phyloP scores from a whole-genome alignment of 495 filamentous ascomycete genomes.

The Trichoderma erinaceum region DNA sequence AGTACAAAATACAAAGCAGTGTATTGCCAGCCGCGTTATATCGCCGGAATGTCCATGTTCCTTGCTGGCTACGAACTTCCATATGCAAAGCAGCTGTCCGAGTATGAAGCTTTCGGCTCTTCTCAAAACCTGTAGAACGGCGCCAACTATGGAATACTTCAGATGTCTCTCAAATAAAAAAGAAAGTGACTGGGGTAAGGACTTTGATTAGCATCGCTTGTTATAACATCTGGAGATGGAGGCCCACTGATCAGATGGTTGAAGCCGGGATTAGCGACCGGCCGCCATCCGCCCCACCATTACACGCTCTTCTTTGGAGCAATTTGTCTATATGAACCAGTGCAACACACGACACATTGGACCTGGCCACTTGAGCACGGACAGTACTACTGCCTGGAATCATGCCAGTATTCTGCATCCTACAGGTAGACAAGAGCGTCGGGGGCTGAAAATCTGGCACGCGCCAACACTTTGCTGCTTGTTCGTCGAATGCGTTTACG shows the following conservation, averaged over 20 bases:
- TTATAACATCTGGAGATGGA: slow-evolving; percentile 2
- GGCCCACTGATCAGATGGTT: neutral
- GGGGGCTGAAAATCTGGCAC: too few species aligned
- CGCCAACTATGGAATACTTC: neutral
- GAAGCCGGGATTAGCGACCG: neutral
- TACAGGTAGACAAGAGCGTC: too few species aligned
- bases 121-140: neutral
- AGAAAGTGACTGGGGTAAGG: neutral
- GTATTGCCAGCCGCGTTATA: neutral
- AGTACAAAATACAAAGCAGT: neutral
- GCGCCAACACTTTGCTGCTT: too few species aligned
- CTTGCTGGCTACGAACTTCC: neutral
- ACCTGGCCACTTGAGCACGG: neutral
- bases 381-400: too few species aligned
- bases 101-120: neutral
- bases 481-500: neutral
- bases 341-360: neutral
- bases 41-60: neutral
- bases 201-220: neutral
- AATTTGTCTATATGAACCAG: neutral
- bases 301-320: neutral
- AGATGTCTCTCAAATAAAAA: too few species aligned
- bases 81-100: neutral
- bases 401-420: too few species aligned
- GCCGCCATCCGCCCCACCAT: neutral